A percentile compares a stretch with the other conserved stretches of the same genome.
Conservation (phyloP, 2,329 filamentous ascomycete species). For the Coleophoma crateriformis region DNA sequence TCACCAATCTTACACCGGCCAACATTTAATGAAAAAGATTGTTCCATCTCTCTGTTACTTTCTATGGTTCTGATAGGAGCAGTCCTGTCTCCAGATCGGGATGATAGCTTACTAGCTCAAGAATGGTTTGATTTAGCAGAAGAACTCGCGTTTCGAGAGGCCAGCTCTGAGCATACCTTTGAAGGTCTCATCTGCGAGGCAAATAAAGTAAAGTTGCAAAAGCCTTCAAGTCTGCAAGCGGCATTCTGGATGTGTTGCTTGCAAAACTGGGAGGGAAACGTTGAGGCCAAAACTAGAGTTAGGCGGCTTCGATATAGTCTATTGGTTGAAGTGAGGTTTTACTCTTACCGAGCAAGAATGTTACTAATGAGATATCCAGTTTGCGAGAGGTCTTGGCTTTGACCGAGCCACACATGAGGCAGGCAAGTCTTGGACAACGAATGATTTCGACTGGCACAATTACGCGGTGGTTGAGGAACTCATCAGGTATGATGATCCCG, state of each 20-base stretch:
- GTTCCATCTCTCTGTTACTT: not conserved
- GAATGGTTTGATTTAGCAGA: not conserved
- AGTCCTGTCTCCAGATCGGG: not conserved
- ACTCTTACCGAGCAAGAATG: not conserved
- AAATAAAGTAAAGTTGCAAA: not conserved
- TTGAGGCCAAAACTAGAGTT: not conserved
- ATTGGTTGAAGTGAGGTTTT: not conserved
- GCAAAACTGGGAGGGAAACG: slow-evolving; percentile 2
- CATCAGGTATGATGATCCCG: not conserved
- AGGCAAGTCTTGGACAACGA: not conserved
- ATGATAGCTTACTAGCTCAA: not conserved
- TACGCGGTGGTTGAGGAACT: not conserved
- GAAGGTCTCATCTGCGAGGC: not conserved
- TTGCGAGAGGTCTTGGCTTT: not conserved
- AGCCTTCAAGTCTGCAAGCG: not conserved
- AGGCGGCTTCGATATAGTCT: not conserved
- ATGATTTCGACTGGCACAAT: not conserved
- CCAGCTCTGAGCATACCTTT: not conserved
- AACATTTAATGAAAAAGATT: not conserved
- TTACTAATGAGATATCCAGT: not conserved
- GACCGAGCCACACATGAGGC: not conserved
- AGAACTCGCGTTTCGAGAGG: not conserved
- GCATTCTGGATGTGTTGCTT: not conserved
- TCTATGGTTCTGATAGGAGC: slow-evolving; percentile 1
- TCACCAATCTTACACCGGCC: not conserved